Conservation (phyloP, 495 filamentous ascomycete species). For the Bacidia rubella region DNA sequence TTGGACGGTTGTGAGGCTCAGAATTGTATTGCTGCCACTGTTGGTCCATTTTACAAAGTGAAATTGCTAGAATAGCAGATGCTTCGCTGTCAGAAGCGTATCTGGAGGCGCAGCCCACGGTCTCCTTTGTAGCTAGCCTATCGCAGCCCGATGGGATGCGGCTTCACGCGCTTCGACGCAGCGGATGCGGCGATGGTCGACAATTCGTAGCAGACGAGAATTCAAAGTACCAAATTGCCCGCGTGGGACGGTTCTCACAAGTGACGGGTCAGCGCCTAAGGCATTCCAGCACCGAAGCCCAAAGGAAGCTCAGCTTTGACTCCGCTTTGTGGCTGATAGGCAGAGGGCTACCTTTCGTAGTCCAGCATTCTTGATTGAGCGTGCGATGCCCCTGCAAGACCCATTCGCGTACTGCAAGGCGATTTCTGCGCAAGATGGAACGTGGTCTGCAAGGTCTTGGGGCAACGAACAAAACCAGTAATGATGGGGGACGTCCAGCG, state of each 20-base stretch:
- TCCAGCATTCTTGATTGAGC: background rate
- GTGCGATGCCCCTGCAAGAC: background rate
- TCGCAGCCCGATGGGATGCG: background rate
- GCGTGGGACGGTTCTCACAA: background rate
- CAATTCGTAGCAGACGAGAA: background rate
- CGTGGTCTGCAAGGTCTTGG: background rate
- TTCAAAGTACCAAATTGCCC: background rate
- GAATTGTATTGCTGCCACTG: conserved; percentile 42
- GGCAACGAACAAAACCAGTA: background rate
- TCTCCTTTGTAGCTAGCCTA: background rate
- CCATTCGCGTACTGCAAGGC: background rate
- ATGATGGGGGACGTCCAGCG: too few species aligned
- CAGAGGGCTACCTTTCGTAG: background rate
- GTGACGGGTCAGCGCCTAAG: background rate
- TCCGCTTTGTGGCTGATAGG: background rate
- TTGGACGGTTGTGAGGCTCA: conserved; percentile 16
- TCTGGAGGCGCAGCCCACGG: background rate
- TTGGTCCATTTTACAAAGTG: conserved; percentile 30
- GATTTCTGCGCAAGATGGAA: background rate
- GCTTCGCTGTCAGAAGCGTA: background rate
- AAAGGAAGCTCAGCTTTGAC: background rate
- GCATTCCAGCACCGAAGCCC: conserved; percentile 5
- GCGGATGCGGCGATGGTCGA: background rate
- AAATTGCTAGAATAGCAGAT: background rate
- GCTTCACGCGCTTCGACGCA: conserved; percentile 1